A percentile compares a stretch with the other conserved stretches of the same genome.
Evolutionary conservation across 2,329 filamentous ascomycete species (phyloP).

Genomic region (Diaporthe destruens): DNA sequence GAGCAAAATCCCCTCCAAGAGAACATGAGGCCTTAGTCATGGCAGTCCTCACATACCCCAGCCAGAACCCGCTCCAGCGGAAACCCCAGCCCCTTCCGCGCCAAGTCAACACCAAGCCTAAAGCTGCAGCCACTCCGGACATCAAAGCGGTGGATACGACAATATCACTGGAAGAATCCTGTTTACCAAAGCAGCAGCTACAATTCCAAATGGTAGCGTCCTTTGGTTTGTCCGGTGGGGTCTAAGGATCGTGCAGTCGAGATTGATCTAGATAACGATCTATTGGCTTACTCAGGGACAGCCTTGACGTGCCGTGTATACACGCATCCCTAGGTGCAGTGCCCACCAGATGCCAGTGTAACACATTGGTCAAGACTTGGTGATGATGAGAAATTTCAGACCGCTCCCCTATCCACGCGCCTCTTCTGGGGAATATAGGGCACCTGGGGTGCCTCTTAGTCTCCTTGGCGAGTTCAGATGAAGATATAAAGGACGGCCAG

Average conservation of each 20-base stretch:
- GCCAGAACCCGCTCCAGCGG: not conserved
- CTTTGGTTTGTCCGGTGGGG: not conserved
- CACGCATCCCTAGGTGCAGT: not conserved
- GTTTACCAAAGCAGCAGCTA: not conserved
- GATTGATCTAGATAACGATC: not conserved
- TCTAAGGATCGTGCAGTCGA: not conserved
- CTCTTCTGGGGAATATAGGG: not conserved
- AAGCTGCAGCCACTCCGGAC: slow-evolving; percentile 3
- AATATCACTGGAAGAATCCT: not conserved
- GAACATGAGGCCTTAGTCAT: not conserved
- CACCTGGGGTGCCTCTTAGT: not conserved
- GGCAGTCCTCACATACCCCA: not conserved
- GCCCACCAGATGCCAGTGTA: not conserved
- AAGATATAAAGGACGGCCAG: slow-evolving; percentile 4
- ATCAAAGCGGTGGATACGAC: not conserved
- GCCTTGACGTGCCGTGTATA: not conserved
- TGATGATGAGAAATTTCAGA: slow-evolving; percentile 4
- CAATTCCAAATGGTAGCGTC: not conserved
- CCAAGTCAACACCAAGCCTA: slow-evolving; percentile 20
- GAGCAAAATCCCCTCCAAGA: not conserved
- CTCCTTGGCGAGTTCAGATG: too few species aligned
- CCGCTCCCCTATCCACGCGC: not conserved
- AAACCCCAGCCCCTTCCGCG: slow-evolving; percentile 2
- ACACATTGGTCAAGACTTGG: slow-evolving; percentile 28
- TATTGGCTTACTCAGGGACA: not conserved